These are phyloP conservation scores for Paramecium tetraurelia DNA, from an alignment of 73 alveolate species.

Conservation along the genomic window DNA sequence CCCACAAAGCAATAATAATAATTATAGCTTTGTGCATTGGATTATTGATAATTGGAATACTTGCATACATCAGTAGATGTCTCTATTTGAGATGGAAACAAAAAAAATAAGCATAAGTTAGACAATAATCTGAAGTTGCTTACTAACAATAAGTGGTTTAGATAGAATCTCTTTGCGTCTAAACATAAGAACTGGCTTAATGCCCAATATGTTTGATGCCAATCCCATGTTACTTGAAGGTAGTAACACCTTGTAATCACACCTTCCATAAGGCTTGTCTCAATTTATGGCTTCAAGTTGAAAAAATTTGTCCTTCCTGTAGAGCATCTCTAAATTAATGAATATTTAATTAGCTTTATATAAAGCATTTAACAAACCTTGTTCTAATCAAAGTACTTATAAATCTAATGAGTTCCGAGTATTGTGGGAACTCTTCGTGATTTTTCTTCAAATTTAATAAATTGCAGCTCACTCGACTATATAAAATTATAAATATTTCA, in stretches of 20 bases:
- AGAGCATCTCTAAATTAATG: not conserved
- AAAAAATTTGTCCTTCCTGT: not conserved
- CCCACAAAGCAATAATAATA: not conserved
- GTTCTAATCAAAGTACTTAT: not conserved
- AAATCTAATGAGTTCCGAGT: not conserved
- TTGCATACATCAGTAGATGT: not conserved
- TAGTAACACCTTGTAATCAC: not conserved
- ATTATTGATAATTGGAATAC: not conserved
- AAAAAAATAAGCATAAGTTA: not conserved
- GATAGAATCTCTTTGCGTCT: not conserved
- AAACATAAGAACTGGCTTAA: not conserved
- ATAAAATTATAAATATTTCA: not conserved
- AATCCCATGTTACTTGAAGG: not conserved
- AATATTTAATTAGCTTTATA: not conserved
- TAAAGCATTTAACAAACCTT: not conserved
- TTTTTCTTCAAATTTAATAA: too few species aligned
- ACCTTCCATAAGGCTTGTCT: not conserved
- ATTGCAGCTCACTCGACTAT: too few species aligned
- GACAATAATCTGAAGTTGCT: not conserved
- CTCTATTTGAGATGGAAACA: not conserved
- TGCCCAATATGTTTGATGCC: not conserved
- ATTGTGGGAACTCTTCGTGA: too few species aligned
- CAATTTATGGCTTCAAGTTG: not conserved
- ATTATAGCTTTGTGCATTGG: not conserved
- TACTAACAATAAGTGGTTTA: not conserved